phyloP scores from a whole-genome alignment of 164 flowering plant species.

The Buxus sempervirens region DNA sequence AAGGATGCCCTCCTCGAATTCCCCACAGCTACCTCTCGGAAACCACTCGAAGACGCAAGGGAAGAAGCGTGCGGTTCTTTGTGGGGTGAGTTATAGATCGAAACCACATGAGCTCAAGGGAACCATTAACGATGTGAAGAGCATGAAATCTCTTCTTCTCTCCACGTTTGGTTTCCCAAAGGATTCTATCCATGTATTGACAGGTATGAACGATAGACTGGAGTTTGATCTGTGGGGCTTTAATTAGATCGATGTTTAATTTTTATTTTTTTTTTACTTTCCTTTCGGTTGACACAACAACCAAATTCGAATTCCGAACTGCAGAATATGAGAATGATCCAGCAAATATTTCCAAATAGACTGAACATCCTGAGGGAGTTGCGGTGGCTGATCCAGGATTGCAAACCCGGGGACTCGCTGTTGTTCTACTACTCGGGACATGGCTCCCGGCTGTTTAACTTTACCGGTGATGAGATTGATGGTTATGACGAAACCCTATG shows the following conservation, averaged over 20 bases:
- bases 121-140: conserved; percentile 41
- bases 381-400: conserved; percentile 60
- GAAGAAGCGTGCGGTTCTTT: conserved; percentile 51
- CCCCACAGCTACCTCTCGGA: no score
- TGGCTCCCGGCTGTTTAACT: conserved; percentile 42
- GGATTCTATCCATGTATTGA: conserved; percentile 51
- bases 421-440: conserved; percentile 90
- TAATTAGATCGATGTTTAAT: no score
- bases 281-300: no score
- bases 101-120: conserved; percentile 40
- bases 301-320: no score
- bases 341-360: conserved; percentile 49
- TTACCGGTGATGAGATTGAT: conserved; percentile 55
- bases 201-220: conserved; percentile 49
- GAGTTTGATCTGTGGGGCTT: no score
- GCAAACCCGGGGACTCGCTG: conserved; percentile 70
- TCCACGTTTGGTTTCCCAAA: conserved; percentile 36
- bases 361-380: conserved; percentile 55
- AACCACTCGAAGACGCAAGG: no score
- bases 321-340: conserved; percentile 63
- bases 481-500: conserved; percentile 72
- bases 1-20: no score
- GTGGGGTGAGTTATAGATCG: conserved; percentile 45
- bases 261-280: no score
- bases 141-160: conserved; percentile 44